Evolutionary conservation across 2,329 filamentous ascomycete species (phyloP), one percentile per base, ranked within the genome.

Genomic region (Dothideomycetidae sp.): DNA sequence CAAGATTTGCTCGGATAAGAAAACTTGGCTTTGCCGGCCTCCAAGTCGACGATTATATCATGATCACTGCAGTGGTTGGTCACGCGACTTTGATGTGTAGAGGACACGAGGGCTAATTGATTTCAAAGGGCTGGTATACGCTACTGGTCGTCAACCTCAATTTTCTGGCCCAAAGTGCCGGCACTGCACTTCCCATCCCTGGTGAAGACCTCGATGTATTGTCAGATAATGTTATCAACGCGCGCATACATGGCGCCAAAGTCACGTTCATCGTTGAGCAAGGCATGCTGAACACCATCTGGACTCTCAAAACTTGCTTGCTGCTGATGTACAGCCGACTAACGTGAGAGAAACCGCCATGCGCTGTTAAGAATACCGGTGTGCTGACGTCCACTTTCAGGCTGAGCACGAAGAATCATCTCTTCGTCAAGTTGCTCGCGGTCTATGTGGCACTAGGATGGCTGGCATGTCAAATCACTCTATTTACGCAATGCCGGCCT

Each of bases 231-330:
- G 2, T 54, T 50, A 0, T 64, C 63, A 44, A 56, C 53, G 5
- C 41, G 49, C 10, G 39, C 46, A 58, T 64, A 29, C 54, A 57
- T 28, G 61, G 61, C 10, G 61, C 59, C 10, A 64, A 65, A 46
- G 54, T 65, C 23, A 60, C 62, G 11, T 46, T 65, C 4, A 48
- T 63, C 1, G 61, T 60, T 3, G 62, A 66, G 49, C 60, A 64
- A 48, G 59, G 57, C 48, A 78, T 80, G 58, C 59, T 76, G 12
- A 59, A 73, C 36, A 65, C 68, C 9, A 68, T 70, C 17, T 75
- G 69, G 66, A 53, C 59, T 0, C 60, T 73, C 44, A 76, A 76
- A 50, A 53, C 59, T 5, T 75, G 71, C 47, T 57, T 76, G 44
- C 50, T 76, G 19, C 54, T 73, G 43, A 64, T 75, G 60, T 75